Base-by-base conservation (phyloP, 805 yeast species). In the Cyberlindnera euphorbiae region DNA sequence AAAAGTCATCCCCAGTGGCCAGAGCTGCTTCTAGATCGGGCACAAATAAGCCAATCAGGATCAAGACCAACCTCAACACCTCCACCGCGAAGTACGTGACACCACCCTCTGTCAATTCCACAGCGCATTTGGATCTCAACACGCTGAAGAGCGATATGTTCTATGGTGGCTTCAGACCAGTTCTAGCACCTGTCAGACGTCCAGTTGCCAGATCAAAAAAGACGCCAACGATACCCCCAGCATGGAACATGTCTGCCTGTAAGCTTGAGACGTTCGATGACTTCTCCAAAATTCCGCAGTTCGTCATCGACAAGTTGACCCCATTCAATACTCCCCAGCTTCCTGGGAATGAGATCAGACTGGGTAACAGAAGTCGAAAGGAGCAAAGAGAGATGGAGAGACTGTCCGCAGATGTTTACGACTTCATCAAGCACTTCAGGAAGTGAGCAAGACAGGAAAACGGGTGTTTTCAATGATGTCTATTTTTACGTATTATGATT, bases 171-270 rank as follows among this genome's bases (percentile, higher is more conserved):
- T 52, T 32, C 32, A 50, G 54, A 47, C 58, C 58, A 4, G 30
- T 53, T 7, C 32, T 52, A 18, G 36, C 53, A 3, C 58, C 58
- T 13, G 34, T 53, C 5, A 41, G 39, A 30, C 42, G 49, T 17
- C 55, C 55, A 7, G 35, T 39, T 3, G 32, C 46, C 4, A 53
- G 35, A 19, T 28, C 29, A 2, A 38, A 30, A 30, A 46, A 38
- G 23, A 40, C 44, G 15, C 47, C 51, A 33, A 45, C 54, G 2
- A 42, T 46, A 15, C 51, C 57, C 19, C 32, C 45, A 13, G 39
- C 52, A 4, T 52, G 57, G 57, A 51, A 49, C 39, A 38, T 43
- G 18, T 48, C 53, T 3, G 55, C 56, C 2, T 47, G 51, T 14
- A 44, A 44, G 16, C 38, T 52, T 6, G 47, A 47, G 35, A 33